Evolutionary conservation across 805 yeast species (phyloP), one percentile per base, ranked within the genome.

Genomic region (Candida broadrunensis): DNA sequence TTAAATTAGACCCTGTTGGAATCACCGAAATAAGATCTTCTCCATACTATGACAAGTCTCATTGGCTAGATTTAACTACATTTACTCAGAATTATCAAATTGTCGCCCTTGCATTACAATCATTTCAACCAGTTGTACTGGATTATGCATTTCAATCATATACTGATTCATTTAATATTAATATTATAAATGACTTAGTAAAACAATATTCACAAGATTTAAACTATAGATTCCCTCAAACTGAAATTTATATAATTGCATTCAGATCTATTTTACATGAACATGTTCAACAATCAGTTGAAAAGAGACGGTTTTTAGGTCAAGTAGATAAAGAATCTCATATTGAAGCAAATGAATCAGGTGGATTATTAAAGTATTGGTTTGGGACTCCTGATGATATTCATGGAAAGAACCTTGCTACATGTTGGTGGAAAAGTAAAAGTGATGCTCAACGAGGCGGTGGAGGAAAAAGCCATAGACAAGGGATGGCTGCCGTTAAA

Each of bases 401-500:
- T 12, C 38, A 44, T 7, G 71, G 65, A 1, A 52, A 56, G 39
- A 67, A 67, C 42, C 48, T 67, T 33, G 72, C 72, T 2, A 67
- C 72, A 3, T 67, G 72, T 42, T 55, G 67, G 58, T 67, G 72
- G 72, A 46, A 50, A 17, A 42, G 44, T 35, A 50, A 44, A 19
- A 43, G 43, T 9, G 60, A 62, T 30, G 71, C 72, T 2, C 49
- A 46, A 36, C 23, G 24, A 3, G 72, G 72, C 2, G 71, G 71
- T 2, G 58, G 61, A 1, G 69, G 69, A 1, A 26, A 44, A 21
- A 54, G 56, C 5, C 72, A 66, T 43, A 45, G 65, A 24, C 44
- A 52, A 24, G 67, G 65, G 8, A 59, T 65, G 57, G 33, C 46
- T 3, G 36, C 50, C 4, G 70, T 61, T 8, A 41, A 48, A 5